Base-by-base conservation (phyloP, 805 yeast genomes). In the Saccharomycopsis oosterbeekiorum region DNA sequence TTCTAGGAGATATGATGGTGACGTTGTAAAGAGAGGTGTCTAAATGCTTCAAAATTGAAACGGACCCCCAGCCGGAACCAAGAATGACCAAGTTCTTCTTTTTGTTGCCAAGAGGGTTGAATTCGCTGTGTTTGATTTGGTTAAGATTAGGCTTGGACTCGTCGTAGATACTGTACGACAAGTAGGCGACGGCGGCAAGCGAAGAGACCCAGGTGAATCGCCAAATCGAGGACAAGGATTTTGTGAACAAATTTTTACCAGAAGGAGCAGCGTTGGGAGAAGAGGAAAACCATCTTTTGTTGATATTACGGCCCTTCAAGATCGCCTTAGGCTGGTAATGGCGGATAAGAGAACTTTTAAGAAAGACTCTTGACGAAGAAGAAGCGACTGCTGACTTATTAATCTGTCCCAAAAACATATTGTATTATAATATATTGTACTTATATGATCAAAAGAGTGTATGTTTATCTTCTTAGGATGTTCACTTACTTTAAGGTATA, bases 21-120 rank as follows among this genome's bases (percentile, higher is more conserved):
- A 92, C 97, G 71, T 93, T 89, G 76, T 90, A 92, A 73, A 86
- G 78, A 56, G 92, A 78, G 51, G 97, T 86, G 73, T 92, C 97
- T 72, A 92, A 78, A 70, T 84, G 82, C 76, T 89, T 89, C 75
- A 92, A 80, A 64, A 91, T 76, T 6, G 97, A 85, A 59, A 92
- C 86, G 12, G 96, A 83, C 64, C 97, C 97, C 98, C 98, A 92
- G 60, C 97, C 98, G 24, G 96, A 84, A 64, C 96, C 96, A 70
- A 83, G 82, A 74, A 81, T 85, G 59, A 93, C 94, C 62, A 77
- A 59, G 21, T 77, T 76, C 69, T 76, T 76, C 65, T 75, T 73
- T 57, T 74, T 75, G 47, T 74, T 69, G 53, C 79, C 79, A 65
- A 77, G 78, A 56, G 78, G 75, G 47, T 60, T 63, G 65, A 81